Conservation (phyloP, 2,329 filamentous ascomycete genomes). For the Raffaelea arxii region DNA sequence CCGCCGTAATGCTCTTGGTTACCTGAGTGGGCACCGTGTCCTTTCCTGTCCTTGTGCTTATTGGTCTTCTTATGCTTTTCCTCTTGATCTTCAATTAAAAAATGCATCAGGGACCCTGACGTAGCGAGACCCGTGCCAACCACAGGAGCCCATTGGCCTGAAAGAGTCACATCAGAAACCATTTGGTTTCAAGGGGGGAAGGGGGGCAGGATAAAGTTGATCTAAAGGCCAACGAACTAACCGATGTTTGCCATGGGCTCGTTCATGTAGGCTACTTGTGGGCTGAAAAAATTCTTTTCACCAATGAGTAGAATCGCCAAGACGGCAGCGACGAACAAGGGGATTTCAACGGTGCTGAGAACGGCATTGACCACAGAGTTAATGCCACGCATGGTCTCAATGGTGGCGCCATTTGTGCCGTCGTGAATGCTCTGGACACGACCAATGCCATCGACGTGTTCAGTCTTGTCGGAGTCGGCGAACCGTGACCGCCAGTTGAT, state of each 20-base stretch:
- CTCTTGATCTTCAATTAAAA: too few species aligned
- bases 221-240: too few species aligned
- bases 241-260: slow-evolving; percentile 53
- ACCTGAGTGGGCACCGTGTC: neutral
- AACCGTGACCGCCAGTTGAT: slow-evolving; percentile 38
- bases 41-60: neutral
- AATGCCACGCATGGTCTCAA: slow-evolving; percentile 39
- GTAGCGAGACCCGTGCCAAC: slow-evolving; percentile 48
- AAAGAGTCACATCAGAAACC: too few species aligned
- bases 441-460: too few species aligned
- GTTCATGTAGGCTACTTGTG: slow-evolving; percentile 45
- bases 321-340: slow-evolving; percentile 48
- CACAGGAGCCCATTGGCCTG: slow-evolving; percentile 52
- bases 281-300: slow-evolving; percentile 54
- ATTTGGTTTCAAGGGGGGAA: too few species aligned
- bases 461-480: slow-evolving; percentile 14
- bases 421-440: too few species aligned
- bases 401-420: slow-evolving; percentile 47
- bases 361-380: slow-evolving; percentile 46
- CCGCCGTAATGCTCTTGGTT: neutral
- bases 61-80: too few species aligned
- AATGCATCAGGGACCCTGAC: slow-evolving; percentile 47
- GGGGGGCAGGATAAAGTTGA: too few species aligned
- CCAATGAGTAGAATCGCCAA: slow-evolving; percentile 50
- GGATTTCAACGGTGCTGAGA: slow-evolving; percentile 45